Evolutionary conservation across 805 yeast species (phyloP).

Genomic region (Lachancea meyersii): DNA sequence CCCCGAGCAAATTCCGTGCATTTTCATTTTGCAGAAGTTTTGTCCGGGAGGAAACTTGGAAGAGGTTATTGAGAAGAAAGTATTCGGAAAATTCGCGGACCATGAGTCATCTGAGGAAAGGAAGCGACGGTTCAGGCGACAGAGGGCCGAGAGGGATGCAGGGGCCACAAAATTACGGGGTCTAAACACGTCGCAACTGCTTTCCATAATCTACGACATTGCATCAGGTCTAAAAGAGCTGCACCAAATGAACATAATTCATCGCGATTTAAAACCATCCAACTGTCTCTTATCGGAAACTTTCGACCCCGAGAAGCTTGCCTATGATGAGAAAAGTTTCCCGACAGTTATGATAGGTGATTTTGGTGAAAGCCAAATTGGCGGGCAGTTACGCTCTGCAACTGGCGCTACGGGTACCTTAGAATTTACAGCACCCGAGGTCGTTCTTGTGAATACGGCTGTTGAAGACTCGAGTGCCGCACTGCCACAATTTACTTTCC

Average conservation of each 20-base stretch:
- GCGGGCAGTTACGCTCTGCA: slow-evolving; percentile 56
- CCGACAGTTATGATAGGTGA: slow-evolving; percentile 81
- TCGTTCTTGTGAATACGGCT: slow-evolving; percentile 36
- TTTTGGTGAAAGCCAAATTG: slow-evolving; percentile 81
- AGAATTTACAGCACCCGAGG: slow-evolving; percentile 84
- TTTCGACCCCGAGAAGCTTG: slow-evolving; percentile 20
- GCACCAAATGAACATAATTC: slow-evolving; percentile 72
- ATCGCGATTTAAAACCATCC: slow-evolving; percentile 84
- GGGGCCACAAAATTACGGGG: slow-evolving; percentile 19
- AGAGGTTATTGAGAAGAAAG: slow-evolving; percentile 42
- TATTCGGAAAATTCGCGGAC: slow-evolving; percentile 33
- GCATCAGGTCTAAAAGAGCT: slow-evolving; percentile 64
- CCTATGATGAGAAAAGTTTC: slow-evolving; percentile 26
- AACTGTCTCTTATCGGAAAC: slow-evolving; percentile 56
- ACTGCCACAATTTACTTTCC: slow-evolving; percentile 55
- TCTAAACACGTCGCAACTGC: slow-evolving; percentile 55
- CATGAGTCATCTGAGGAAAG: slow-evolving; percentile 36
- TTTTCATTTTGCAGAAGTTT: slow-evolving; percentile 77
- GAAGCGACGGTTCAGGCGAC: slow-evolving; percentile 30
- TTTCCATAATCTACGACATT: slow-evolving; percentile 60
- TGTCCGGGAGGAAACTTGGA: slow-evolving; percentile 87
- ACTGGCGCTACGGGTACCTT: slow-evolving; percentile 85
- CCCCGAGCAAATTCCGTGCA: slow-evolving; percentile 48
- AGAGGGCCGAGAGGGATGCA: slow-evolving; percentile 13
- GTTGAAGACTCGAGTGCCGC: slow-evolving; percentile 21